Conservation (phyloP, 2,329 filamentous ascomycete species). For the Fusarium brevicatenulatum region DNA sequence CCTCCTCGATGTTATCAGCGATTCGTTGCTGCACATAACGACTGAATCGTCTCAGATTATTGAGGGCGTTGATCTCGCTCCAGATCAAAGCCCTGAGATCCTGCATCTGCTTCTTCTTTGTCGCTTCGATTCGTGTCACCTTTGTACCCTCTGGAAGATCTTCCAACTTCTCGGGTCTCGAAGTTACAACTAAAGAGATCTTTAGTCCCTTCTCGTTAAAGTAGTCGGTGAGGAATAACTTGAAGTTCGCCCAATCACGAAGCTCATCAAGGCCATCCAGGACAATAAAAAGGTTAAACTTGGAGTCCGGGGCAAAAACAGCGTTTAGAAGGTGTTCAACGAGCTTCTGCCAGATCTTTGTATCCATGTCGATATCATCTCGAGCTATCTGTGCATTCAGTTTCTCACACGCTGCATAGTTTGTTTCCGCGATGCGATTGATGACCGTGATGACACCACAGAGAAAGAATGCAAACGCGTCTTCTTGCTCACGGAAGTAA, state of each 20-base stretch:
- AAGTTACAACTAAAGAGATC: slow-evolving; percentile 44
- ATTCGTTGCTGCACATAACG: slow-evolving; percentile 47
- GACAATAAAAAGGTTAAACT: slow-evolving; percentile 2
- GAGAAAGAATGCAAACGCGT: slow-evolving; percentile 31
- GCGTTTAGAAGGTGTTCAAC: background rate
- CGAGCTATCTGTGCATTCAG: slow-evolving; percentile 43
- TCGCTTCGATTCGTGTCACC: slow-evolving; percentile 27
- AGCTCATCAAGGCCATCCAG: slow-evolving; percentile 16
- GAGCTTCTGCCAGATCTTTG: background rate
- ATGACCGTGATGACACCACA: slow-evolving; percentile 44
- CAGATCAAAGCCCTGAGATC: slow-evolving; percentile 46
- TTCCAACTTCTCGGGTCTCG: slow-evolving; percentile 22
- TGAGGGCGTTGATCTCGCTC: slow-evolving; percentile 42
- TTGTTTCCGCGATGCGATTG: slow-evolving; percentile 47
- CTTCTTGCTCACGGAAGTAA: slow-evolving; percentile 51
- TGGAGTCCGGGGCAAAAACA: background rate
- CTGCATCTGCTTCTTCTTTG: slow-evolving; percentile 42
- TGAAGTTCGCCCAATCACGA: background rate
- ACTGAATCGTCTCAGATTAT: slow-evolving; percentile 40
- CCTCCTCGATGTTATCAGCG: slow-evolving; percentile 42
- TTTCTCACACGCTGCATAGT: slow-evolving; percentile 44
- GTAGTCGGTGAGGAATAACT: background rate
- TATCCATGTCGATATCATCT: slow-evolving; percentile 31
- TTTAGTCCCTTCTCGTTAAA: background rate
- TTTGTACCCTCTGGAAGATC: slow-evolving; percentile 12